Evolutionary conservation across 805 yeast species (phyloP).

Genomic region (Candida maesae): DNA sequence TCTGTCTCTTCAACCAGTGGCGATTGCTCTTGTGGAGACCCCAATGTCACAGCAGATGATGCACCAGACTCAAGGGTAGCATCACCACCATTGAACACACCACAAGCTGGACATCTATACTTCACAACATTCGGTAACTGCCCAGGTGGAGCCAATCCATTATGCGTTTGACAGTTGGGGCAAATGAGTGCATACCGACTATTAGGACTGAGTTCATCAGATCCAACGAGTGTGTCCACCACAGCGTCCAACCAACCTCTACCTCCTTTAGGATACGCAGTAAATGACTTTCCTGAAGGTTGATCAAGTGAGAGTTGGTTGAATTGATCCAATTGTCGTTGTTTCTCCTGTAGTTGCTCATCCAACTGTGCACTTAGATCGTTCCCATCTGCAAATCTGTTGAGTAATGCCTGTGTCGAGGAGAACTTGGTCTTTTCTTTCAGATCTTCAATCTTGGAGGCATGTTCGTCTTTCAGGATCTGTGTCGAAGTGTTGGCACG

Average conservation of each 20-base stretch:
- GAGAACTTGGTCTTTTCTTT: slow-evolving; percentile 72
- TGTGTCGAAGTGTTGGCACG: slow-evolving; percentile 22
- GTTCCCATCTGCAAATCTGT: slow-evolving; percentile 54
- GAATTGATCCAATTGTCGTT: slow-evolving; percentile 35
- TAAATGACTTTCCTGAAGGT: slow-evolving; percentile 1
- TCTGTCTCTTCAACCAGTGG: too few relatives aligned
- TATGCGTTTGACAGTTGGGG: slow-evolving; percentile 58
- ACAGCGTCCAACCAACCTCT: slow-evolving; percentile 32
- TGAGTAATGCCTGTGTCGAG: slow-evolving; percentile 68
- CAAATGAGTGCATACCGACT: slow-evolving; percentile 72
- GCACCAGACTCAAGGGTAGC: too few relatives aligned
- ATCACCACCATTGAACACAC: slow-evolving; percentile 32
- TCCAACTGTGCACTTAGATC: slow-evolving; percentile 43
- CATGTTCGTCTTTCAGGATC: slow-evolving; percentile 42
- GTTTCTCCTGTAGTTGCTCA: slow-evolving; percentile 38
- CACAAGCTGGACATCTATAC: slow-evolving; percentile 68
- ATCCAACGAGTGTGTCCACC: slow-evolving; percentile 47
- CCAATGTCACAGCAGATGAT: neutral
- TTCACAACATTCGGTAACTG: slow-evolving; percentile 44
- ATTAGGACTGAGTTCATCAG: slow-evolving; percentile 58
- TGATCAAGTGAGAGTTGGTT: slow-evolving; percentile 29
- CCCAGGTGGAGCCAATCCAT: slow-evolving; percentile 80
- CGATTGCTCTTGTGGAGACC: neutral
- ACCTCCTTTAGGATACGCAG: slow-evolving; percentile 3
- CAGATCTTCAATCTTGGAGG: slow-evolving; percentile 57